Base-by-base conservation (phyloP, 306 rosid genomes). In the Gleditsia sinensis region DNA sequence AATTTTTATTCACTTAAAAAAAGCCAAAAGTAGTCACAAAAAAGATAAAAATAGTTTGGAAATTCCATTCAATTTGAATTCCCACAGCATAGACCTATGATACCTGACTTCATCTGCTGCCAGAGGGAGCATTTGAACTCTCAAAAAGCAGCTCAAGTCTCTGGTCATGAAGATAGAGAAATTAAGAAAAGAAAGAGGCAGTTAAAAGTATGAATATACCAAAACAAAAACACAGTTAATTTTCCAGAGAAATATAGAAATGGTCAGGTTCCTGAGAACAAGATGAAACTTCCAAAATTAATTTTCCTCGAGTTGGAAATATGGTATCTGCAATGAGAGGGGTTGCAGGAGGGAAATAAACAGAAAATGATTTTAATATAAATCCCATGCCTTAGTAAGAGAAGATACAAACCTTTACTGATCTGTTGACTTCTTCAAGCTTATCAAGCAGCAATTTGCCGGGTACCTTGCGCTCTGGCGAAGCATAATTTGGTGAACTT, bases 341-440 rank as follows among this genome's bases (percentile, higher is more conserved):
- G 19, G 36, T 34, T 34, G 9, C 2, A 3, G 48, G 28, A 23
- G 13, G 48, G 62, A 24, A 55, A 55, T 55, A 55, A 25, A 25
- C 62, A 55, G 27, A 61, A 13, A 42, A 10, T 9, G 9, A 10
- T 9, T 33, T 71, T 75, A 33, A 71, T 50, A 42, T 24, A 80
- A 77, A 34, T 9, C 28, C 45, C 28, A 54, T 30, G 33, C 33
- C 46, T 19, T 61, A 39, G 60, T 8, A 33, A 63, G 69, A 66
- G 46, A 76, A 72, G 51, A 69, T 28, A 39, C 75, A 28, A 67
- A 94, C 98, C 97, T 89, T 94, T 16, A 88, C 92, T 59, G 97
- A 82, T 89, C 65, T 85, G 61, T 84, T 91, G 82, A 94, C 88
- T 87, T 94, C 98, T 81, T 91, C 94, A 13, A 94, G 84, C 72